Conservation (phyloP, 805 yeast genomes). For the Millerago galiae region DNA sequence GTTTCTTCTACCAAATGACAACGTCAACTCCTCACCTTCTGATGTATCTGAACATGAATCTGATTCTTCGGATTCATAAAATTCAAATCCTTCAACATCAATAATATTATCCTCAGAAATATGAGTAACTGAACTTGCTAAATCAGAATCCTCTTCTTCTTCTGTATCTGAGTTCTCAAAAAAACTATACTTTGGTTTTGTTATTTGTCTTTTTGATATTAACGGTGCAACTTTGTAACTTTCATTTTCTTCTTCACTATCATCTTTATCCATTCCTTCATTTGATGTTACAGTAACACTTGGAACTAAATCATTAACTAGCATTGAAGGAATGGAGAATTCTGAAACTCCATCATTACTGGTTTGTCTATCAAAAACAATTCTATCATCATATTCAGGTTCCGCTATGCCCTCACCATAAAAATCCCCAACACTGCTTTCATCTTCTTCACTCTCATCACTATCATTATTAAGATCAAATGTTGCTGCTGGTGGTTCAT, state of each 20-base stretch:
- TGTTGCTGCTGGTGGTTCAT: conserved; percentile 9
- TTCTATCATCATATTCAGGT: conserved; percentile 6
- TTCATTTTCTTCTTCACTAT: neutral
- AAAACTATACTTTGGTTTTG: conserved; percentile 21
- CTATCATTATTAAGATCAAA: conserved; percentile 8
- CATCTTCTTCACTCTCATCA: neutral
- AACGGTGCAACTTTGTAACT: neutral
- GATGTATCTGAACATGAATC: neutral
- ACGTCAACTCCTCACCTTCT: conserved; percentile 5
- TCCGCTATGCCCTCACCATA: conserved; percentile 5
- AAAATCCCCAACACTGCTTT: conserved; percentile 1
- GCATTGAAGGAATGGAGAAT: conserved; percentile 12
- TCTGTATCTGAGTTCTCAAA: conserved; percentile 17
- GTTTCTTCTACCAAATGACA: conserved; percentile 13
- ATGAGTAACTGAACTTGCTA: neutral
- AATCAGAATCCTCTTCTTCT: conserved; percentile 2
- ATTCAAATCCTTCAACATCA: conserved; percentile 33
- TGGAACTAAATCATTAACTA: conserved; percentile 8
- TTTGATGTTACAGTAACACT: neutral
- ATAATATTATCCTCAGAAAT: neutral
- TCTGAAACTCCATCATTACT: conserved; percentile 8
- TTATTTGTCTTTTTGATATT: neutral
- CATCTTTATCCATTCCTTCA: neutral
- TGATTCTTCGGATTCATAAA: conserved; percentile 1
- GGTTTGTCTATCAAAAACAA: conserved; percentile 9